phyloP scores from a whole-genome alignment of 192 early-diverging fungal species.

The Podila horticola region DNA sequence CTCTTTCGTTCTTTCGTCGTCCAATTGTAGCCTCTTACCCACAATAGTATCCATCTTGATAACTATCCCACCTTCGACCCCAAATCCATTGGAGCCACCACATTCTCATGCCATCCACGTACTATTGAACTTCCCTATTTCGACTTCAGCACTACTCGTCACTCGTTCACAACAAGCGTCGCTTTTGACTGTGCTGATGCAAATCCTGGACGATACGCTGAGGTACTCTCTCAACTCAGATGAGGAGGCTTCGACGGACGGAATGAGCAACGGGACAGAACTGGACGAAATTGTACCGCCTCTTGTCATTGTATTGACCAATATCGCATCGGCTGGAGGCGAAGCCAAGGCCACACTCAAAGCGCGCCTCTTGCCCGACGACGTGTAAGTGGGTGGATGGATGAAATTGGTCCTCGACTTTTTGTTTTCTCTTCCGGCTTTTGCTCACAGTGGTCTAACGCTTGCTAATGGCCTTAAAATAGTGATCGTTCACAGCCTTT shows the following conservation, averaged over 20 bases:
- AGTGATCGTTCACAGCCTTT: constrained; percentile 80
- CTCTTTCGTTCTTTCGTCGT: neutral
- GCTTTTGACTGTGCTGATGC: constrained; percentile 27
- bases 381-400: constrained; percentile 64
- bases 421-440: neutral
- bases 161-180: constrained; percentile 33
- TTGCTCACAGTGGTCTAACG: neutral
- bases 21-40: constrained; percentile 40
- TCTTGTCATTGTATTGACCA: constrained; percentile 70
- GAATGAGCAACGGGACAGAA: constrained; percentile 45
- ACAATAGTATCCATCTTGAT: constrained; percentile 57
- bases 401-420: neutral
- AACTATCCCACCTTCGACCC: constrained; percentile 41
- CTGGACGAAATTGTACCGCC: constrained; percentile 77
- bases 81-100: constrained; percentile 73
- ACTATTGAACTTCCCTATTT: constrained; percentile 67
- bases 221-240: constrained; percentile 53
- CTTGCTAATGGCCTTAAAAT: constrained; percentile 3
- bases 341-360: constrained; percentile 53
- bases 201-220: constrained; percentile 49
- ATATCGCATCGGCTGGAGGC: constrained; percentile 63
- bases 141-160: constrained; percentile 33
- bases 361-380: constrained; percentile 66
- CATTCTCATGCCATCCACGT: constrained; percentile 83
- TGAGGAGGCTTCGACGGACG: constrained; percentile 52